These are phyloP conservation scores for Fusarium hostae DNA, from an alignment of 2,329 filamentous ascomycete species.

Conservation along the genomic window DNA sequence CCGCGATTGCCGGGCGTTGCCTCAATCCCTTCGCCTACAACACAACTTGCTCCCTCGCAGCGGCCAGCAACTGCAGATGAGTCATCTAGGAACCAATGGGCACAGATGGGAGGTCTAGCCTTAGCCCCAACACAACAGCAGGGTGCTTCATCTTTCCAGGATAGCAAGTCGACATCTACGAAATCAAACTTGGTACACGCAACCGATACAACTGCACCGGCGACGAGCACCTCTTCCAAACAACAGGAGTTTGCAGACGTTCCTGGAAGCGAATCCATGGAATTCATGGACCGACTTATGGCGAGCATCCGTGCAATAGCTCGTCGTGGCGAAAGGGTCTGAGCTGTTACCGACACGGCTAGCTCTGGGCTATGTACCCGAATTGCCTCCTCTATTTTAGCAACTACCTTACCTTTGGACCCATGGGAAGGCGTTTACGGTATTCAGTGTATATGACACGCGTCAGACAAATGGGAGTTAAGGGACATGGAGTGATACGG, in stretches of 20 bases:
- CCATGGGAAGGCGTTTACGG: conserved; percentile 31
- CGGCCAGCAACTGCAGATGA: not conserved
- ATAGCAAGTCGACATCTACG: not conserved
- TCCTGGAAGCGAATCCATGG: conserved; percentile 57
- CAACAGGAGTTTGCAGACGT: conserved; percentile 55
- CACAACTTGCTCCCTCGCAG: not conserved
- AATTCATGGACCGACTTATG: conserved; percentile 65
- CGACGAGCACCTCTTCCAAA: not conserved
- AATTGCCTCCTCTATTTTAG: conserved; percentile 16
- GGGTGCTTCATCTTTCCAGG: not conserved
- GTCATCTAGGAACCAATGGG: not conserved
- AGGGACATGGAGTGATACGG: conserved; percentile 7
- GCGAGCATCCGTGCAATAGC: conserved; percentile 59
- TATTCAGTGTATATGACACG: not conserved
- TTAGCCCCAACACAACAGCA: not conserved
- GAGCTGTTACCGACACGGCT: not conserved
- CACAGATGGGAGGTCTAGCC: not conserved
- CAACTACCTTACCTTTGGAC: conserved; percentile 6
- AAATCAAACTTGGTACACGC: not conserved
- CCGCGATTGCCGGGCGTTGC: conserved; percentile 40
- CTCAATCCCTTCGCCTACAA: not conserved
- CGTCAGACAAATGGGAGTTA: conserved; percentile 4
- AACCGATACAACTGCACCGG: not conserved
- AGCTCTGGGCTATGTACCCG: not conserved
- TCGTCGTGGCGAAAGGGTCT: conserved; percentile 22